Evolutionary conservation across 2,329 filamentous ascomycete genomes (phyloP).

Genomic region (Trichoderma asperellum): DNA sequence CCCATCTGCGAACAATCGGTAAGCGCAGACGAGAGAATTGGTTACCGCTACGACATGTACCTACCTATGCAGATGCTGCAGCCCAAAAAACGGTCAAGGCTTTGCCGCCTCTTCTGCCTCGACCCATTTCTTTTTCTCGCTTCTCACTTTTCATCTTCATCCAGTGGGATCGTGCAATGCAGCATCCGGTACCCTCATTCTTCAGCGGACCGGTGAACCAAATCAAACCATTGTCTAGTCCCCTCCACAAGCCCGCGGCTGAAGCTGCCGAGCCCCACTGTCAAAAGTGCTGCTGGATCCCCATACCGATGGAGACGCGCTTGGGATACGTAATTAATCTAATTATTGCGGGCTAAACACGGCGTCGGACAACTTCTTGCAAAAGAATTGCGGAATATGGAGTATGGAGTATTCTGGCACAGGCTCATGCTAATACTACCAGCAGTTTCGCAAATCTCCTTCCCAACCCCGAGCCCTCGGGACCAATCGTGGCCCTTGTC

Average conservation of each 20-base stretch:
- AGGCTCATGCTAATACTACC: not conserved
- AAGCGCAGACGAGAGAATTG: not conserved
- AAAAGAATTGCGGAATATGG: not conserved
- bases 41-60: not conserved
- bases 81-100: constrained; percentile 4
- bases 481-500: constrained; percentile 22
- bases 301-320: not conserved
- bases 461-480: constrained; percentile 8
- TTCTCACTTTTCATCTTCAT: not conserved
- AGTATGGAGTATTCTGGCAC: not conserved
- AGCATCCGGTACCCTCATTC: not conserved
- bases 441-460: not conserved
- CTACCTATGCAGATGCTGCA: not conserved
- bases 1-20: constrained; percentile 19
- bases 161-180: not conserved
- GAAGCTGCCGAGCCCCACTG: constrained; percentile 10
- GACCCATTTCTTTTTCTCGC: not conserved
- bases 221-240: not conserved
- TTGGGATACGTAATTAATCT: not conserved
- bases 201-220: not conserved
- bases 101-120: not conserved
- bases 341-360: not conserved
- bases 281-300: not conserved
- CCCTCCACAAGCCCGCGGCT: not conserved
- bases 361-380: not conserved